Evolutionary conservation across 495 filamentous ascomycete genomes (phyloP), one percentile per base, ranked within the genome.

Genomic region (Podospora pseudoanserina): DNA sequence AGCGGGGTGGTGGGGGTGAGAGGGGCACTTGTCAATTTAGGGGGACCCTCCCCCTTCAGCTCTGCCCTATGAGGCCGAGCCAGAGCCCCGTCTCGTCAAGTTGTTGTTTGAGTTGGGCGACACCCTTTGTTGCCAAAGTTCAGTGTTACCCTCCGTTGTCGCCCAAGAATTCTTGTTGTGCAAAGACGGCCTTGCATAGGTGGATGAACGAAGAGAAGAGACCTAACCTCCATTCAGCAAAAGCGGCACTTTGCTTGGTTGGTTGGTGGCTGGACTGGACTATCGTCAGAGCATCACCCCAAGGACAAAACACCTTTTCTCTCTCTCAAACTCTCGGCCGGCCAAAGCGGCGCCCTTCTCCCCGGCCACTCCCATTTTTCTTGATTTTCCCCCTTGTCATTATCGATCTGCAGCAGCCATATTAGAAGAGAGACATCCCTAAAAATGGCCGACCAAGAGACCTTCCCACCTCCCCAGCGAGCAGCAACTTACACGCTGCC

Each of bases 401-500:
- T 23, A 59, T 27, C 56, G 39, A 49, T 49, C 39, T 49, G 39
- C 39, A 49, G 39, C 39, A 49, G 39, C 39, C 39, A 49, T 49
- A 59, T 20, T 20, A 27, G 56, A 27, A 32, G 60, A 62, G 26
- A 28, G 5, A n/a, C 7, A 62, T 2, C 6, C 27, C 28, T 20
- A 13, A 44, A 39, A 20, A 66, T 70, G 65, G 68, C 61, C 60
- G 55, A 60, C 30, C 19, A 66, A 70, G 60, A 62, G 16, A 28
- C 60, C 23, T 6, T 61, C 61, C 23, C 16, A 16, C 32, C 53
- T 28, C 54, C 27, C 11, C 20, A 44, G n/a, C 65, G 63, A 7
- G 16, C 54, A 4, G 57, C 72, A 2, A 66, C 67, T 1, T 68
- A 69, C 16, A 63, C 64, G 23, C 63, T 75, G 57, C 73, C 73